A percentile compares a stretch with the other conserved stretches of the same genome.
These are phyloP conservation scores for Cephalotrichum gorgonifer DNA, from an alignment of 2,329 filamentous ascomycete species.

Conservation along the genomic window DNA sequence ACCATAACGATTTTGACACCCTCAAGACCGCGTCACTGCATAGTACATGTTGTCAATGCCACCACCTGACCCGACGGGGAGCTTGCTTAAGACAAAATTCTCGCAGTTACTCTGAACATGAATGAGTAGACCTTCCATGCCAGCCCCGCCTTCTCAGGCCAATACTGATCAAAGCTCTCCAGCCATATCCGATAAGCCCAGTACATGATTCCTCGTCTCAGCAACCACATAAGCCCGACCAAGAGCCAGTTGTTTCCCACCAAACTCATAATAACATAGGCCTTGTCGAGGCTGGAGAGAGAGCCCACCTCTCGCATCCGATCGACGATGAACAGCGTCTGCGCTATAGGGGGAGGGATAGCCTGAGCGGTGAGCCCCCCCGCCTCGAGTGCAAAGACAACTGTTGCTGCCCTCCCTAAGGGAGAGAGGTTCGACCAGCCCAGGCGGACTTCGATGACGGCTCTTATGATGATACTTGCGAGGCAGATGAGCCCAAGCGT, in stretches of 20 bases:
- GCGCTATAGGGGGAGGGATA: background rate
- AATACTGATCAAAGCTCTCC: background rate
- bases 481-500: no score
- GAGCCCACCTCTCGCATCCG: background rate
- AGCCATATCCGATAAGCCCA: background rate
- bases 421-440: background rate
- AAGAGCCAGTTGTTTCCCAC: background rate
- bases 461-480: background rate
- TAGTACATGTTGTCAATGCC: no score
- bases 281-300: background rate
- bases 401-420: background rate
- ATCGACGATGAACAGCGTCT: background rate
- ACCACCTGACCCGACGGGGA: no score
- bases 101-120: no score
- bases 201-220: background rate
- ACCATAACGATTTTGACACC: no score
- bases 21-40: no score
- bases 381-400: background rate
- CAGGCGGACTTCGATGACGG: background rate
- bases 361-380: background rate
- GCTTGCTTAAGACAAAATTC: no score
- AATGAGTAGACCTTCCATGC: background rate
- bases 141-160: background rate
- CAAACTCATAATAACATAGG: background rate
- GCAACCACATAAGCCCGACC: background rate